Conservation (phyloP, 768 basidiomycete genomes). For the Pisolithus sp. region DNA sequence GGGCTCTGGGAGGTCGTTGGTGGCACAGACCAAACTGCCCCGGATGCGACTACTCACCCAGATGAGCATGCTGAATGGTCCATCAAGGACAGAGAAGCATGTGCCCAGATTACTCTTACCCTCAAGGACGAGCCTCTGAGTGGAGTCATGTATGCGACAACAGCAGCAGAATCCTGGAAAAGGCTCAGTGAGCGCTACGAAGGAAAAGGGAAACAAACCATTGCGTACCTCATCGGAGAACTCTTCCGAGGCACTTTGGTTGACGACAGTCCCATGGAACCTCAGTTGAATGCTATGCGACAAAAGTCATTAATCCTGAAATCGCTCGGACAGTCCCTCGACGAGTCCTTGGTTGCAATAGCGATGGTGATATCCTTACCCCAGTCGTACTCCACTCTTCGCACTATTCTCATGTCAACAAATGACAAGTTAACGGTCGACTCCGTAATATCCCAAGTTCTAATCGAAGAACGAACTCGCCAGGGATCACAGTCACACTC, state of each 20-base stretch:
- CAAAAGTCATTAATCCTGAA: no score
- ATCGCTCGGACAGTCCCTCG: no score
- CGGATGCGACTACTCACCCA: neutral
- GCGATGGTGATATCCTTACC: no score
- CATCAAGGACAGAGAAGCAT: slow-evolving; percentile 11
- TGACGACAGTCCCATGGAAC: no score
- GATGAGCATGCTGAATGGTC: neutral
- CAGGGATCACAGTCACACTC: neutral
- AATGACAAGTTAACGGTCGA: neutral
- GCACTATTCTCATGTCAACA: slow-evolving; percentile 16
- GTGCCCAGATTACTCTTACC: slow-evolving; percentile 18
- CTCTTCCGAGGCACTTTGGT: no score
- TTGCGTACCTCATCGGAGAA: no score
- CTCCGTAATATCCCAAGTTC: neutral
- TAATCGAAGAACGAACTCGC: neutral
- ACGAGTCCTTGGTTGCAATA: no score
- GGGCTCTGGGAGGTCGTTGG: slow-evolving; percentile 4
- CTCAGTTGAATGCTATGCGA: no score
- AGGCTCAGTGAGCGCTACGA: slow-evolving; percentile 14
- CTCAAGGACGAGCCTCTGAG: slow-evolving; percentile 18
- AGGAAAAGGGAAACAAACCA: no score
- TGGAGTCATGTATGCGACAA: slow-evolving; percentile 9
- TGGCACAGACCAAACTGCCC: neutral
- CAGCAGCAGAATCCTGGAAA: slow-evolving; percentile 13
- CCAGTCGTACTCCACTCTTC: slow-evolving; percentile 5